Evolutionary conservation across 805 yeast genomes (phyloP).

Genomic region (Phaffomyces opuntiae): DNA sequence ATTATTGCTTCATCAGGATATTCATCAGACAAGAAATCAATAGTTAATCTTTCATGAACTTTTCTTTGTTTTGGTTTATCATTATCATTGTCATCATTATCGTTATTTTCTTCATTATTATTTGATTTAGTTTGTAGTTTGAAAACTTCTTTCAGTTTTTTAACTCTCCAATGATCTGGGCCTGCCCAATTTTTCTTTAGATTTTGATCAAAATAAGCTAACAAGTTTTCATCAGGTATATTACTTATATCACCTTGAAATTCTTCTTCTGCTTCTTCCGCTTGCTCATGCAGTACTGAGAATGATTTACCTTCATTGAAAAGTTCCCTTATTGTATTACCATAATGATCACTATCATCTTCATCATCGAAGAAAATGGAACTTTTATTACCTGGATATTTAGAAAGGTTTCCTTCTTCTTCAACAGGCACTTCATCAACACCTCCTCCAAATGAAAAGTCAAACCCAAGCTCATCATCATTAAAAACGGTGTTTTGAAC

Average conservation of each 20-base stretch:
- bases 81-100: background rate
- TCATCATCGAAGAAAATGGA: constrained; percentile 22
- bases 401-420: constrained; percentile 12
- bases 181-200: constrained; percentile 80
- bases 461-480: constrained; percentile 10
- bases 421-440: background rate
- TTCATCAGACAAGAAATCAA: constrained; percentile 35
- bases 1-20: constrained; percentile 30
- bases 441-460: constrained; percentile 11
- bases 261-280: constrained; percentile 11
- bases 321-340: constrained; percentile 20
- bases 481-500: background rate
- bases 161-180: constrained; percentile 86
- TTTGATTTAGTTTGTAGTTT: constrained; percentile 4
- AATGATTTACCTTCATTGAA: constrained; percentile 19
- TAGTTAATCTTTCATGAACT: constrained; percentile 27
- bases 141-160: constrained; percentile 39
- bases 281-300: constrained; percentile 6
- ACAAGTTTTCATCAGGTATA: constrained; percentile 49
- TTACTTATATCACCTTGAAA: constrained; percentile 18
- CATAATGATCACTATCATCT: constrained; percentile 20
- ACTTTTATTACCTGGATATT: constrained; percentile 20
- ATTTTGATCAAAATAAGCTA: constrained; percentile 75
- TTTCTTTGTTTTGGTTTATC: constrained; percentile 6
- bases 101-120: background rate